Conservation (phyloP, 2,329 filamentous ascomycete species). For the Fusarium sp. region DNA sequence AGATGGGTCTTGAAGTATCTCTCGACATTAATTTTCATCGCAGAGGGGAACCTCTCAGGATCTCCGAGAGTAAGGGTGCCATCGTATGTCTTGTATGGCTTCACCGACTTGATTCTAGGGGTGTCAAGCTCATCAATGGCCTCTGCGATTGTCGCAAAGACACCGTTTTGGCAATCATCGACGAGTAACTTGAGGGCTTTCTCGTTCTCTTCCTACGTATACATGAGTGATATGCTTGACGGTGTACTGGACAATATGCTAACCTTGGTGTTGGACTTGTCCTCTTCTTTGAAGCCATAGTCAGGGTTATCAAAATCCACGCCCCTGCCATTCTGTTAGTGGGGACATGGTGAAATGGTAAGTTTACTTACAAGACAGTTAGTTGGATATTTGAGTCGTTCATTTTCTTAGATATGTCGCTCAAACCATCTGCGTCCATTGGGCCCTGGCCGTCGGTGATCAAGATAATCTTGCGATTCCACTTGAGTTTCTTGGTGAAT, state of each 20-base stretch:
- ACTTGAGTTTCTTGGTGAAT: slow-evolving; percentile 86
- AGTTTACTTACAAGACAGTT: slow-evolving; percentile 74
- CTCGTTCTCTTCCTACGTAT: slow-evolving; percentile 72
- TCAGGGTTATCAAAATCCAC: slow-evolving; percentile 94
- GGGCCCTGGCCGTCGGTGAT: slow-evolving; percentile 83
- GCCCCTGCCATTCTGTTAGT: slow-evolving; percentile 65
- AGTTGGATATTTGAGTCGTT: slow-evolving; percentile 83
- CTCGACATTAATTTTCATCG: slow-evolving; percentile 87
- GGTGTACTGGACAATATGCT: neutral
- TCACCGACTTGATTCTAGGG: slow-evolving; percentile 81
- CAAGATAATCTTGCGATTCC: slow-evolving; percentile 82
- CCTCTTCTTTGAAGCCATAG: slow-evolving; percentile 91
- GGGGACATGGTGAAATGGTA: neutral
- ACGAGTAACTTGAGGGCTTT: slow-evolving; percentile 71
- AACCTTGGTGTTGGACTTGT: slow-evolving; percentile 80
- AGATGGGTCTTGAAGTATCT: slow-evolving; percentile 89
- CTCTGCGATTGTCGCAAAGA: slow-evolving; percentile 86
- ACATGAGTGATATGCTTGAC: slow-evolving; percentile 7
- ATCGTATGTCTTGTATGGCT: slow-evolving; percentile 82
- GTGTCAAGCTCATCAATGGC: slow-evolving; percentile 83
- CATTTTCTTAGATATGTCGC: slow-evolving; percentile 78
- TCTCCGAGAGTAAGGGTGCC: slow-evolving; percentile 86
- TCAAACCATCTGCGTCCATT: slow-evolving; percentile 79
- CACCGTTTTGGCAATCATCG: slow-evolving; percentile 74
- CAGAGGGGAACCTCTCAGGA: slow-evolving; percentile 76